These are phyloP conservation scores for Coix lacrymajobi DNA, from an alignment of 176 grass and related monocot genomes.

Conservation along the genomic window DNA sequence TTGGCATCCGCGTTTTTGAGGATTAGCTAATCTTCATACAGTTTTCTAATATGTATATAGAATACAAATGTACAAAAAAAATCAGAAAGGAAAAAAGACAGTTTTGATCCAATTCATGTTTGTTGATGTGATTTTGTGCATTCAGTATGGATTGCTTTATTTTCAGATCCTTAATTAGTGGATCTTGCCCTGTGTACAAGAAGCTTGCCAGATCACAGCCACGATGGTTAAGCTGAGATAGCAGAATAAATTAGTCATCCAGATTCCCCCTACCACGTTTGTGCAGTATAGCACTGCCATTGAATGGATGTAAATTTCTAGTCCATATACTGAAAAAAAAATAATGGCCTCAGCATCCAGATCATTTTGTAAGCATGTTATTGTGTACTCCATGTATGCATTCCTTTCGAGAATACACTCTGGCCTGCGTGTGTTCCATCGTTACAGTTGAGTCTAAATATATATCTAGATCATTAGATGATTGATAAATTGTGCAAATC, in stretches of 20 bases:
- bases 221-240: not conserved
- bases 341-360: not conserved
- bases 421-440: not conserved
- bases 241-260: not conserved
- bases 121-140: not conserved
- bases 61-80: constrained; percentile 8
- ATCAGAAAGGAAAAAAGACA: not conserved
- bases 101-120: constrained; percentile 15
- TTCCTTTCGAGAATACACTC: not conserved
- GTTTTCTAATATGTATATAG: constrained; percentile 7
- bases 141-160: not conserved
- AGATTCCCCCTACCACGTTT: not conserved
- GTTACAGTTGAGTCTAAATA: not conserved
- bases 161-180: not conserved
- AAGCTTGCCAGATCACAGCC: constrained; percentile 2
- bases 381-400: not conserved
- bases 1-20: constrained; percentile 25
- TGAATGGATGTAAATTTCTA: not conserved
- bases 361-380: not conserved
- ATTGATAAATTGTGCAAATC: not conserved
- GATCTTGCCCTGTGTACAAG: not conserved
- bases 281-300: not conserved
- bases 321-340: not conserved
- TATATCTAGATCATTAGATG: not conserved
- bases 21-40: constrained; percentile 8